Base-by-base conservation (phyloP, 371 early-diverging fungal genomes). In the Rhizopus stolonifer region DNA sequence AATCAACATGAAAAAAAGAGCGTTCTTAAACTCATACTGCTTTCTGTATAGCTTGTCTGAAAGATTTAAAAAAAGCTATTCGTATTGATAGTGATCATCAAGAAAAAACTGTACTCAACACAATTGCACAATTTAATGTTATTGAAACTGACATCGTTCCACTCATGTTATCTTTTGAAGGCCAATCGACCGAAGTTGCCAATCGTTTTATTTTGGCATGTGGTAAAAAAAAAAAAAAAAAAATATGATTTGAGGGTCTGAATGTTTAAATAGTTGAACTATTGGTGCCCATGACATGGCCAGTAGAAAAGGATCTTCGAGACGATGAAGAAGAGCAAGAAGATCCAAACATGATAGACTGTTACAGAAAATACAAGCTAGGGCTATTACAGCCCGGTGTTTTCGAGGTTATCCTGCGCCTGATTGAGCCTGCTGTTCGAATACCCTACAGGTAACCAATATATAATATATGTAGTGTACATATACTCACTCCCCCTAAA, bases 71-170 rank as follows among this genome's bases (percentile, higher is more conserved):
- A 64, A 79, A 83, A 25, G 82, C 86, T 46, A 85, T 94, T 58
- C 87, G 90, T 26, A 56, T 72, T 42, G 91, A 89, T 56, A 87
- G 85, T 40, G 76, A 77, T 31, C 73, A 80, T 32, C 70, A 76
- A 10, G 83, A 85, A 25, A 82, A 83, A 24, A 54, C 64, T 2
- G 87, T 86, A 4, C 63, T 86, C n/a, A 75, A 80, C 14, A 78
- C 81, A 40, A 76, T 94, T 1, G 87, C 86, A 15, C 84, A 87
- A 45, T 88, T 86, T 80, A 74, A 82, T 21, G 69, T 91, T 1
- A 61, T 94, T 19, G 80, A 84, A 45, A 76, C 72, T 25, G 91
- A 93, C 68, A 74, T 94, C 33, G 77, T 93, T 23, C 94, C 94
- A 13, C 85, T 94, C 36, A 77, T 94, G 34, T 60, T 79, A 21